Conservation (phyloP, 2,329 filamentous ascomycete species). For the Berkeleyomyces rouxiae region DNA sequence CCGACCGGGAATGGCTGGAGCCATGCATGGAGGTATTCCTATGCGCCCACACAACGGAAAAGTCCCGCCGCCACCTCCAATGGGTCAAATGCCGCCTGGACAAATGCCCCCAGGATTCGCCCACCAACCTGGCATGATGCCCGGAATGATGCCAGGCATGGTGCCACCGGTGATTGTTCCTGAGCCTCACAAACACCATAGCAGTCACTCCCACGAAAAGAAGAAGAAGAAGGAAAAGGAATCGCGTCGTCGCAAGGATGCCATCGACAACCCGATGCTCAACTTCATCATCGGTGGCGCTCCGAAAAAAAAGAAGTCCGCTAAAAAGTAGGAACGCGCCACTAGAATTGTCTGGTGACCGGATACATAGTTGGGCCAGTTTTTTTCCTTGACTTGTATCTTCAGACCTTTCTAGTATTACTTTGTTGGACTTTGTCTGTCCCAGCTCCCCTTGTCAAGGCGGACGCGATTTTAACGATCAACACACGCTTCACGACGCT, state of each 20-base stretch:
- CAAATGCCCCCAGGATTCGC: background rate
- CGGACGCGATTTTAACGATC: background rate
- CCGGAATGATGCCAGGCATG: background rate
- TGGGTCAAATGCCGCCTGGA: background rate
- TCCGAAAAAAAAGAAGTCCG: slow-evolving; percentile 3
- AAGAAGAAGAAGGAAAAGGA: background rate
- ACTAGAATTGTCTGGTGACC: background rate
- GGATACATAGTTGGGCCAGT: background rate
- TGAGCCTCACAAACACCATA: background rate
- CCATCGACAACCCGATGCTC: background rate
- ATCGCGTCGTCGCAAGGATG: background rate
- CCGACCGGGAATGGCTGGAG: background rate
- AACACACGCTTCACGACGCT: background rate
- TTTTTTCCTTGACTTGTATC: background rate
- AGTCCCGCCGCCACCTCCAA: slow-evolving; percentile 2
- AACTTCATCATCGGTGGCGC: background rate
- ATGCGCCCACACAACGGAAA: background rate
- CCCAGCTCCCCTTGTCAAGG: background rate
- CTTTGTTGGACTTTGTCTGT: background rate
- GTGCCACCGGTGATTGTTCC: background rate
- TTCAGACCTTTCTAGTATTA: background rate
- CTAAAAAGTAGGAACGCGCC: background rate
- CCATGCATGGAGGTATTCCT: background rate
- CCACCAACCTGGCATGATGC: background rate
- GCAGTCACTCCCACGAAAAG: background rate